These are phyloP conservation scores for Umbellularia californica DNA, from an alignment of 164 flowering plant genomes.

Conservation along the genomic window DNA sequence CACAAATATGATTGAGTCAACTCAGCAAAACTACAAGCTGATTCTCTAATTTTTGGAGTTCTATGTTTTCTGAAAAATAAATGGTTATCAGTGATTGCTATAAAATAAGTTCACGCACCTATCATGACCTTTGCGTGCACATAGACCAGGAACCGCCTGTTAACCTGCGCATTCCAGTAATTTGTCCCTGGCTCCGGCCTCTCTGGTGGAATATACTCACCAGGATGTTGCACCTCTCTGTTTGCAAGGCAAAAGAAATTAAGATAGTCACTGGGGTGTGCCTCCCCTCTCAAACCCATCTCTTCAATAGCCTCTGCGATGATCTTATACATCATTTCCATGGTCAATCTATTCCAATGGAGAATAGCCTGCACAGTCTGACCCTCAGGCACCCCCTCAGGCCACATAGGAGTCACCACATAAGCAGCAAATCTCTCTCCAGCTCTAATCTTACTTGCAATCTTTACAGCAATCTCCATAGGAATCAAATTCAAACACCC, in stretches of 20 bases:
- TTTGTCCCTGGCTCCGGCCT: constrained; percentile 44
- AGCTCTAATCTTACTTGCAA: constrained; percentile 59
- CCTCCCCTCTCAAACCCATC: constrained; percentile 21
- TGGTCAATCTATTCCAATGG: constrained; percentile 69
- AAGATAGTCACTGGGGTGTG: constrained; percentile 45
- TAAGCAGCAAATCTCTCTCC: constrained; percentile 63
- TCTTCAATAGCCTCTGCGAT: constrained; percentile 37
- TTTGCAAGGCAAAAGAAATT: constrained; percentile 71
- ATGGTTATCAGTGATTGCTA: no score
- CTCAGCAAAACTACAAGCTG: no score
- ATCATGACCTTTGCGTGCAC: constrained; percentile 78
- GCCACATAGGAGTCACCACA: constrained; percentile 79
- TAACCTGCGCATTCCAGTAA: constrained; percentile 48
- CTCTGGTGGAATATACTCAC: constrained; percentile 43
- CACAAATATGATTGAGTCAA: no score
- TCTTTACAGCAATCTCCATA: constrained; percentile 65
- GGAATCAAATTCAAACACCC: constrained; percentile 55
- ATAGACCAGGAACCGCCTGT: constrained; percentile 72
- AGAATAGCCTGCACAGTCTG: constrained; percentile 60
- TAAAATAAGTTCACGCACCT: constrained; percentile 28
- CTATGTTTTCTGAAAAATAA: no score
- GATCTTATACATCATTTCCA: constrained; percentile 77
- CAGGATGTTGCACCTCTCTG: constrained; percentile 31
- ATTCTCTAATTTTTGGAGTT: no score
- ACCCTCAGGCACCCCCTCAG: constrained; percentile 66